Evolutionary conservation across 352 stramenopile genomes (phyloP), one percentile per base, ranked within the genome.

Genomic region (Phytophthora fragariae): DNA sequence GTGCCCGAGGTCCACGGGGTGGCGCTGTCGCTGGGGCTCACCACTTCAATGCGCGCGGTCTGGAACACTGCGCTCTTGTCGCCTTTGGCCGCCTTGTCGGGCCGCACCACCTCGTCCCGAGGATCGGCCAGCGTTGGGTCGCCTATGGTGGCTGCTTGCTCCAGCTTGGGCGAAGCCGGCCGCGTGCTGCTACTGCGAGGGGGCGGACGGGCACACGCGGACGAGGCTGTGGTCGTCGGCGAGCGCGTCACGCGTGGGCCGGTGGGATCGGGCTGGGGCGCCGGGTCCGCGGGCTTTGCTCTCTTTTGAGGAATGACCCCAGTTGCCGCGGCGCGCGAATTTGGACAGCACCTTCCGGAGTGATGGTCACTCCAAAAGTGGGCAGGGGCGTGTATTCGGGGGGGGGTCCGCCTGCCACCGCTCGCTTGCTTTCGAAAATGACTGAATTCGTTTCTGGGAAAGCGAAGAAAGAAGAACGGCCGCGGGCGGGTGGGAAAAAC

Each of bases 251-350:
- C 62, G 35, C 41, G 41, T 29, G 41, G 29, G 27, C 60, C 55
- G 49, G 29, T 10, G 29, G 46, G 47, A 11, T 65, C 24, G 53
- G 15, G 49, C 52, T 37, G 62, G 9, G 41, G 39, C 24, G 56
- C 35, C 41, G 44, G 60, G 73, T 74, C 70, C 44, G 72, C 57
- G 53, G 65, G 70, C 63, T 83, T 83, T 52, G 62, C 52, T 81
- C 75, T 79, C 73, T 85, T 85, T 89, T 89, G 65, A 81, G 63
- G 68, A 89, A 83, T 89, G 81, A 85, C 67, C 75, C 65, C 61
- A 66, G 60, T 73, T 75, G 65, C 64, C 58, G 63, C 46, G 46
- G 74, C 67, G 53, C 52, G 55, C 64, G 61, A 80, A 80, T 75
- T 75, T 62, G 47, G 46, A 74, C 62, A 68, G 53, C 60, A 62